phyloP scores from a whole-genome alignment of 139 green algal species.

The Deuterostichococcus epilithicus region DNA sequence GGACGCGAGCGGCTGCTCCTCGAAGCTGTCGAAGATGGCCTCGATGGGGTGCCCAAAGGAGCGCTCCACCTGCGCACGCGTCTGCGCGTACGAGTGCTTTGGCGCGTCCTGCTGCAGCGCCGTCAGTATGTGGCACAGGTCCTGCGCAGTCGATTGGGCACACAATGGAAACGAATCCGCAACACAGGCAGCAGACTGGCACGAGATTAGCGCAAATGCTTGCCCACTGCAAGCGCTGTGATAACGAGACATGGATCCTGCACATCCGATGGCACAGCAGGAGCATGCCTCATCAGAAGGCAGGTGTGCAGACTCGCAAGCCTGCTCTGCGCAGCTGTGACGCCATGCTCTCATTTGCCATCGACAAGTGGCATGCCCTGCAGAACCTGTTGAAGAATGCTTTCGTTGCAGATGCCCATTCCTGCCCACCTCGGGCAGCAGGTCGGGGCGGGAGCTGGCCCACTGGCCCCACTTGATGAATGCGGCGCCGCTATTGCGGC shows the following conservation, averaged over 20 bases:
- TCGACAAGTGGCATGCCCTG: neutral
- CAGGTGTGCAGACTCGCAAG: constrained; percentile 21
- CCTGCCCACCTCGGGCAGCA: constrained; percentile 57
- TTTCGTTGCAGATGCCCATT: constrained; percentile 15
- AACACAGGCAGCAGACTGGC: neutral
- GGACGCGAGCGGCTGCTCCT: constrained; percentile 75
- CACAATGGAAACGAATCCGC: too few species aligned
- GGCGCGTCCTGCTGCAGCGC: constrained; percentile 76
- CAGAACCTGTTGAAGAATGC: neutral
- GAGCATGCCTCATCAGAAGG: too few species aligned
- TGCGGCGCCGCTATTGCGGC: constrained; percentile 59
- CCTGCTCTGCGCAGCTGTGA: constrained; percentile 8
- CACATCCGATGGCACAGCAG: too few species aligned
- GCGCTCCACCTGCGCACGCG: constrained; percentile 51
- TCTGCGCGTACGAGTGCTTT: constrained; percentile 55
- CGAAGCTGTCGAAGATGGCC: constrained; percentile 82
- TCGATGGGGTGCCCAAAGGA: constrained; percentile 70
- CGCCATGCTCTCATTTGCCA: too few species aligned
- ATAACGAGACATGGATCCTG: too few species aligned
- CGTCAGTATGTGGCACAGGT: constrained; percentile 48
- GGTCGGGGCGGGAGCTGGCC: constrained; percentile 73
- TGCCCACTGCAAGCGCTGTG: too few species aligned
- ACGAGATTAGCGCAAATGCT: neutral
- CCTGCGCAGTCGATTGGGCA: too few species aligned
- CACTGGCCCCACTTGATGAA: constrained; percentile 92